These are phyloP conservation scores for Solanum neorickii DNA, from an alignment of 257 asterid genomes.

Conservation along the genomic window DNA sequence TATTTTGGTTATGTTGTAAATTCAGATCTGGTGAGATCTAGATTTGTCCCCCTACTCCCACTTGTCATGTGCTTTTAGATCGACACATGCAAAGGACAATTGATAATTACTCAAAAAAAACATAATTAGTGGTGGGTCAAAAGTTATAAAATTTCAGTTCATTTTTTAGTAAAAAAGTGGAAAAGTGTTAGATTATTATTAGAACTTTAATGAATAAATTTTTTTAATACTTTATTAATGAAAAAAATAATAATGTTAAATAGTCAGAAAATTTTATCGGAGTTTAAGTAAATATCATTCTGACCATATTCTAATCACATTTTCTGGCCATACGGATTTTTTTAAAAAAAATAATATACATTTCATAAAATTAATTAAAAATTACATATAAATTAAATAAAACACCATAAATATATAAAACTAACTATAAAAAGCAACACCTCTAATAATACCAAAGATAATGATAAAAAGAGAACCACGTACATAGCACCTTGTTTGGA, in stretches of 20 bases:
- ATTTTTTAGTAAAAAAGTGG: neutral
- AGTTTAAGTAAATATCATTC: too few species aligned
- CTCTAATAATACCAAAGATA: neutral
- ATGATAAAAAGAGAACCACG: neutral
- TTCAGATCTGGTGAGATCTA: neutral
- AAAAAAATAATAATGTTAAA: too few species aligned
- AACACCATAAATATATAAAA: too few species aligned
- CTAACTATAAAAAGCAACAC: neutral
- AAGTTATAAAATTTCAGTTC: too few species aligned
- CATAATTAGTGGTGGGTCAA: neutral
- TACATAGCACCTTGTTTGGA: neutral
- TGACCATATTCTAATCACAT: too few species aligned
- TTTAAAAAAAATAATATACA: too few species aligned
- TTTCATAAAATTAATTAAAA: too few species aligned
- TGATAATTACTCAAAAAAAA: too few species aligned
- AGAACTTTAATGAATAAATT: too few species aligned
- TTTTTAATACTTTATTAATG: too few species aligned
- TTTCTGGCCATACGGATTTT: too few species aligned
- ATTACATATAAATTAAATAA: too few species aligned
- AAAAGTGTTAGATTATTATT: neutral
- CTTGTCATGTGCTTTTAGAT: neutral
- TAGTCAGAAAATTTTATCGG: rapidly evolving
- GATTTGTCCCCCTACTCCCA: neutral
- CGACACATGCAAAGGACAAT: neutral
- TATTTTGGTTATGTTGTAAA: neutral